Base-by-base conservation (phyloP, 73 alveolate species). In the Strombidium stylifer region DNA sequence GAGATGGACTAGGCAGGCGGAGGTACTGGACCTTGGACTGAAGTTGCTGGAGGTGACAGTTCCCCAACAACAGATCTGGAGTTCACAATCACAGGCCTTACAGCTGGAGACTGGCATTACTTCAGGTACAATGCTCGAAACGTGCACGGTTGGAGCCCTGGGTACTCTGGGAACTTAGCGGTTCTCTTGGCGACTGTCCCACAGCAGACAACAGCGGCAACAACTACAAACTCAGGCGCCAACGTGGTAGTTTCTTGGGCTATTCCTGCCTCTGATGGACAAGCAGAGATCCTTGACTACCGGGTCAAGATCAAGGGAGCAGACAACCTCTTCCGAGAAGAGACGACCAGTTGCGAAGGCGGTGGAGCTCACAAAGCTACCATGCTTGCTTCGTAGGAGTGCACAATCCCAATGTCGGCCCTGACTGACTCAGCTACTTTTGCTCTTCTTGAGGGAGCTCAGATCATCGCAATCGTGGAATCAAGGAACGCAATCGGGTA, bases 121-220 rank as follows among this genome's bases (percentile, higher is more conserved):
- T 74, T 60, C 51, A 61, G 60, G 62, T 74, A 74, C 53, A 20
- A 74, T 15, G 87, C 80, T 1, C 11, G 20, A 32, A 74, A 74
- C 49, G 32, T 37, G 15, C 67, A 62, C 18, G 87, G 87, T 10
- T 74, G 87, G 87, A 34, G 78, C 47, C 69, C 51, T 12, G 35
- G 3, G 18, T 28, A 27, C 31, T 62, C 81, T 11, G 51, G 44
- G 14, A 68, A 24, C 16, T 25, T 61, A 3, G 25, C 12, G 20
- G 34, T 74, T 6, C 27, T 74, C 4, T 35, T 74, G 74, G 81
- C 81, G 5, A 19, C 69, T 6, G 64, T 31, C 3, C 80, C 87
- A 4, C 28, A 19, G 23, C 11, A 31, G 28, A 64, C 48, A 6
- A 28, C 73, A 14, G 68, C 81, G 1, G 62, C 76, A 14, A 60